phyloP scores from a whole-genome alignment of 495 filamentous ascomycete genomes.

The Endocarpon pusillum region DNA sequence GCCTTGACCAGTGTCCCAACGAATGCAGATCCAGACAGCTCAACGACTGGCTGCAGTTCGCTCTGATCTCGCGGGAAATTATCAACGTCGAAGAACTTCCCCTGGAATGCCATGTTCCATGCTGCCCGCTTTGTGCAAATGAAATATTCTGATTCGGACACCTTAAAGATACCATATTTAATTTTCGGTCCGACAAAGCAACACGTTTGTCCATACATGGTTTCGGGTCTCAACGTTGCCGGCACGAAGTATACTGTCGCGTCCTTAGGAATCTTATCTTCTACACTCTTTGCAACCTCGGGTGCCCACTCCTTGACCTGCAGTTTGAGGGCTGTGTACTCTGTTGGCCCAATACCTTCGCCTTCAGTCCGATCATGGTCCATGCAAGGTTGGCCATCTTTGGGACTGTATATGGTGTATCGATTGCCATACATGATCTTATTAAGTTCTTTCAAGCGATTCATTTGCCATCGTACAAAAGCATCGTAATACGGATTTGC shows the following conservation, averaged over 20 bases:
- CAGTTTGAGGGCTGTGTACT: constrained; percentile 85
- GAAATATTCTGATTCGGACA: constrained; percentile 68
- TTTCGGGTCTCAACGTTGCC: constrained; percentile 86
- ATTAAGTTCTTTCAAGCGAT: constrained; percentile 66
- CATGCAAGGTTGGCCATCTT: constrained; percentile 95
- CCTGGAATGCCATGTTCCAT: constrained; percentile 92
- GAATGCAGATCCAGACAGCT: constrained; percentile 58
- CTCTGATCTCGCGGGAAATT: constrained; percentile 47
- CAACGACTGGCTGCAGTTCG: constrained; percentile 35
- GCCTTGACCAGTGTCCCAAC: constrained; percentile 77
- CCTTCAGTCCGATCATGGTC: constrained; percentile 89
- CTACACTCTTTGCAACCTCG: constrained; percentile 45
- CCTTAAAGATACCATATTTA: constrained; percentile 78
- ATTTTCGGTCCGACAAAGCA: constrained; percentile 90
- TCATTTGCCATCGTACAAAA: constrained; percentile 97
- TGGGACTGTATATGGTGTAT: constrained; percentile 90
- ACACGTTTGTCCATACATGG: constrained; percentile 95
- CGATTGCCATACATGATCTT: constrained; percentile 92
- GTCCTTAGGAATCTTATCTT: constrained; percentile 61
- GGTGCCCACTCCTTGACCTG: constrained; percentile 78
- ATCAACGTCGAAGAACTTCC: constrained; percentile 59
- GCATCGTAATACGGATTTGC: constrained; percentile 95
- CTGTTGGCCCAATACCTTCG: constrained; percentile 77
- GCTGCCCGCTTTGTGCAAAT: constrained; percentile 75
- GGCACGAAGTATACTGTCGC: constrained; percentile 80